These are phyloP conservation scores for Suillus subluteus DNA, from an alignment of 768 basidiomycete species.

Conservation along the genomic window DNA sequence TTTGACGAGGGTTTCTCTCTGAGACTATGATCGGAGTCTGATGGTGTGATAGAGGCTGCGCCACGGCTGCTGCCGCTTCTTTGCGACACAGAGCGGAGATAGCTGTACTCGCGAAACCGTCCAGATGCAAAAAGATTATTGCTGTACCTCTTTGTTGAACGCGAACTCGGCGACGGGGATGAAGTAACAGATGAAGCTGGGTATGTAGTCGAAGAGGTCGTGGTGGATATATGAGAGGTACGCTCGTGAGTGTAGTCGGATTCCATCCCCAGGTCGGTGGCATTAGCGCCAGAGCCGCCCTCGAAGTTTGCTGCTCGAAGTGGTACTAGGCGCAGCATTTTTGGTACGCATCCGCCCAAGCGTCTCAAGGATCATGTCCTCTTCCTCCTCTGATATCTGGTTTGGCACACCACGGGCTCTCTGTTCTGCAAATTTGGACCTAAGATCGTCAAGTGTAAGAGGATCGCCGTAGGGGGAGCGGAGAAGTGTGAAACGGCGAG, in stretches of 20 bases:
- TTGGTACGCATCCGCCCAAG: slow-evolving; percentile 57
- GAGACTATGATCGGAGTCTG: slow-evolving; percentile 48
- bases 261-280: slow-evolving; percentile 25
- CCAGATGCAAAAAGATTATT: slow-evolving; percentile 87
- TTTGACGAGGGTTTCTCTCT: slow-evolving; percentile 47
- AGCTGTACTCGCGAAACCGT: slow-evolving; percentile 74
- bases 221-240: slow-evolving; percentile 39
- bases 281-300: slow-evolving; percentile 20
- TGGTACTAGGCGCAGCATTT: slow-evolving; percentile 27
- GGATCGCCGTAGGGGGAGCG: slow-evolving; percentile 70
- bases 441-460: slow-evolving; percentile 65
- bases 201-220: slow-evolving; percentile 41
- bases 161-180: slow-evolving; percentile 40
- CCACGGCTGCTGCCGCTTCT: slow-evolving; percentile 45
- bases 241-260: slow-evolving; percentile 38
- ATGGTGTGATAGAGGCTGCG: slow-evolving; percentile 47
- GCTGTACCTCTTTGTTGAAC: slow-evolving; percentile 74
- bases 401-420: slow-evolving; percentile 68
- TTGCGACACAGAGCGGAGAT: slow-evolving; percentile 60
- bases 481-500: slow-evolving; percentile 81
- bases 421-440: slow-evolving; percentile 73
- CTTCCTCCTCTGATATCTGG: slow-evolving; percentile 80
- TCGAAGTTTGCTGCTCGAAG: slow-evolving; percentile 18
- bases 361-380: slow-evolving; percentile 81
- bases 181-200: slow-evolving; percentile 43